Conservation (phyloP, 441 rosid genomes). For the Jatropha multifida region DNA sequence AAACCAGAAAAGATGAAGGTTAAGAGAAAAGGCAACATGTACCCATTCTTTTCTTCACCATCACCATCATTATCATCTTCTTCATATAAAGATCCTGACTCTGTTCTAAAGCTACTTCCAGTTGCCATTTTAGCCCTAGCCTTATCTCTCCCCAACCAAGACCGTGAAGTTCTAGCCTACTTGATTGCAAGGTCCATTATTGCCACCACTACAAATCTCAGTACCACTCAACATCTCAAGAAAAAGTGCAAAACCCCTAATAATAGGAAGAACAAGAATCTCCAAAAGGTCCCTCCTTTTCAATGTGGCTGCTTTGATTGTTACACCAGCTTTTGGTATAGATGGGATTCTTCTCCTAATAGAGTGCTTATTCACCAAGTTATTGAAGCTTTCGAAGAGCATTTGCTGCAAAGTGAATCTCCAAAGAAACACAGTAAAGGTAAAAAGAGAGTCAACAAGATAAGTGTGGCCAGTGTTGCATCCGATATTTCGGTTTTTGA, state of each 20-base stretch:
- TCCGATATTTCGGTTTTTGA: background rate
- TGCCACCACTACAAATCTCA: constrained; percentile 12
- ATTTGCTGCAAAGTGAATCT: constrained; percentile 33
- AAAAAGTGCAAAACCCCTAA: constrained; percentile 22
- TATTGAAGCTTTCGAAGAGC: constrained; percentile 71
- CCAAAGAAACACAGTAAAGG: constrained; percentile 22
- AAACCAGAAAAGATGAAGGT: constrained; percentile 41
- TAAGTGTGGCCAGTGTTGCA: background rate
- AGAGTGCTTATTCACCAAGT: constrained; percentile 61
- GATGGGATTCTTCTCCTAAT: constrained; percentile 76
- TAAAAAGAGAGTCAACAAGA: constrained; percentile 18
- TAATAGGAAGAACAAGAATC: background rate
- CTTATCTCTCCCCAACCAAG: constrained; percentile 50
- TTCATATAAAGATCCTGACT: constrained; percentile 32
- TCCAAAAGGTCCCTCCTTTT: constrained; percentile 41
- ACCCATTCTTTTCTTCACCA: constrained; percentile 41
- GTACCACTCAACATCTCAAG: constrained; percentile 9
- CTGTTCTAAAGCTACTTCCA: constrained; percentile 57
- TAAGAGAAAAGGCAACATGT: constrained; percentile 63
- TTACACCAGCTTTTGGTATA: constrained; percentile 63
- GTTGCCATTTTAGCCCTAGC: constrained; percentile 53
- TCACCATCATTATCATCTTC: constrained; percentile 19
- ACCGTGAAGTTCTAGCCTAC: constrained; percentile 69
- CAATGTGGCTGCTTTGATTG: constrained; percentile 75
- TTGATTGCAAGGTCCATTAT: constrained; percentile 55